These are phyloP conservation scores for Lactifluus echinatus DNA, from an alignment of 768 basidiomycete genomes.

Conservation along the genomic window DNA sequence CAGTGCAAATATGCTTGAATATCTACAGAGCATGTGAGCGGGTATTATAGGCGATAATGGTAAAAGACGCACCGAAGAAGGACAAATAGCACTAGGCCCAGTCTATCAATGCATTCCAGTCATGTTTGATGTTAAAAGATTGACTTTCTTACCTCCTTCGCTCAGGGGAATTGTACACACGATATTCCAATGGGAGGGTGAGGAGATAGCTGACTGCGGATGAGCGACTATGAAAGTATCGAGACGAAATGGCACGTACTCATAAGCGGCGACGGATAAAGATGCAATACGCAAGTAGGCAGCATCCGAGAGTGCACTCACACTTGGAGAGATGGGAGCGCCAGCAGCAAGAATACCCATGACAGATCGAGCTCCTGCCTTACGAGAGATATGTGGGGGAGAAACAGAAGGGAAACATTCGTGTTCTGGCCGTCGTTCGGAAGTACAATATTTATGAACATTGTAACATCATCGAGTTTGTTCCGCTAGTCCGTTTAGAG, in stretches of 20 bases:
- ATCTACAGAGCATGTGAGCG: slow-evolving; percentile 26
- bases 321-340: background rate
- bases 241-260: background rate
- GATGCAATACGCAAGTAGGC: slow-evolving; percentile 11
- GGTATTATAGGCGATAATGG: background rate
- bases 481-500: no score
- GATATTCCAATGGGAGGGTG: slow-evolving; percentile 15
- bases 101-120: background rate
- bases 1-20: no score
- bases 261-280: no score
- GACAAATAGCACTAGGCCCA: slow-evolving; percentile 4
- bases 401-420: background rate
- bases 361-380: background rate
- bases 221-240: background rate
- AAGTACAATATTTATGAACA: background rate
- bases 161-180: slow-evolving; percentile 2
- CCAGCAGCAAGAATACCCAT: background rate
- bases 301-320: background rate
- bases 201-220: background rate
- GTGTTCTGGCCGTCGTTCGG: background rate
- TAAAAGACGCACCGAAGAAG: slow-evolving; percentile 3
- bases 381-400: background rate
- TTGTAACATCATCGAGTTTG: no score
- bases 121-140: background rate
- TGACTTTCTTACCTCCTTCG: background rate